phyloP scores from a whole-genome alignment of 2,329 filamentous ascomycete genomes.

The Stagonosporopsis vannaccii region DNA sequence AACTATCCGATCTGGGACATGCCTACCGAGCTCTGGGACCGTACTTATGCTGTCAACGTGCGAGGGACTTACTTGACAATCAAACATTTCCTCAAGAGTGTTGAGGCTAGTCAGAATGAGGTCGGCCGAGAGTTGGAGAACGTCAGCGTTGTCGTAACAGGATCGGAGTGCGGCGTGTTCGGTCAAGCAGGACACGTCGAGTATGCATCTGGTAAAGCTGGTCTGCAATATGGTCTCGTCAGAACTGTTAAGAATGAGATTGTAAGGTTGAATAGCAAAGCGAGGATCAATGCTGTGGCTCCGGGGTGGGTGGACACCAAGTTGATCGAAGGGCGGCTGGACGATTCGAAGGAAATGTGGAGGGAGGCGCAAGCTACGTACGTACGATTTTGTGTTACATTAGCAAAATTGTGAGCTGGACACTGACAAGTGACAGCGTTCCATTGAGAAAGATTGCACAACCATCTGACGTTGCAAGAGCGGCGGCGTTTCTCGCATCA shows the following conservation, averaged over 20 bases:
- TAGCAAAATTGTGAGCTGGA: background rate
- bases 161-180: conserved; percentile 61
- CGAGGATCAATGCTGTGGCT: conserved; percentile 61
- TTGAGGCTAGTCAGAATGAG: conserved; percentile 50
- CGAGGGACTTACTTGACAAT: conserved; percentile 63
- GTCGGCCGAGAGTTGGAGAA: conserved; percentile 55
- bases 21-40: conserved; percentile 60
- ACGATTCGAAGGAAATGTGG: conserved; percentile 60
- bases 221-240: conserved; percentile 62
- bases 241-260: conserved; percentile 64
- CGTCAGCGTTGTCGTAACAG: conserved; percentile 61
- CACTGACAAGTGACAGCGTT: conserved; percentile 37
- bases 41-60: conserved; percentile 59
- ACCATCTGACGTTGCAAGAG: conserved; percentile 58
- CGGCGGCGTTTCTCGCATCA: conserved; percentile 59
- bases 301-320: conserved; percentile 59
- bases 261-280: conserved; percentile 58
- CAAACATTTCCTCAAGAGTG: conserved; percentile 61
- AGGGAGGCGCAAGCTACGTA: conserved; percentile 58
- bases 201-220: conserved; percentile 58
- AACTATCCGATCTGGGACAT: conserved; percentile 62
- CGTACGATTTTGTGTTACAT: background rate
- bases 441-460: conserved; percentile 57
- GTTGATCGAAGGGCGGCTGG: conserved; percentile 58
- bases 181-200: conserved; percentile 60